Evolutionary conservation across 805 yeast genomes (phyloP).

Genomic region (Wickerhamiella nectarea): DNA sequence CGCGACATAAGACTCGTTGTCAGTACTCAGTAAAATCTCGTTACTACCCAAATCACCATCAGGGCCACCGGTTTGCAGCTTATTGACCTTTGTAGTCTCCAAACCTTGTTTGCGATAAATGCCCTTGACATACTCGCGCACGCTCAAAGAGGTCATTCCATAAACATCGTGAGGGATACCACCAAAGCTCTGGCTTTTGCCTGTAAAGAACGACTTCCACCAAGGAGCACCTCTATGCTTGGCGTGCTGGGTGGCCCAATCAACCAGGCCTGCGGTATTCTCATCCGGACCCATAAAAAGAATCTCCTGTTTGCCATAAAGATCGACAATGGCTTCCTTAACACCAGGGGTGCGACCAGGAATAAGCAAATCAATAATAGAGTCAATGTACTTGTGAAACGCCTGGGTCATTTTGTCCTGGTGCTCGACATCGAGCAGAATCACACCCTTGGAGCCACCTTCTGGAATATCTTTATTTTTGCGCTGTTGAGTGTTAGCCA

Average conservation of each 20-base stretch:
- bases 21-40: constrained; percentile 66
- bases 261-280: constrained; percentile 88
- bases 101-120: constrained; percentile 67
- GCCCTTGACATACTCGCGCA: constrained; percentile 79
- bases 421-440: constrained; percentile 54
- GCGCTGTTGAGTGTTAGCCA: constrained; percentile 91
- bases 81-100: constrained; percentile 44
- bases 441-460: constrained; percentile 98
- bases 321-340: constrained; percentile 73
- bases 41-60: constrained; percentile 97
- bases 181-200: constrained; percentile 81
- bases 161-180: constrained; percentile 97
- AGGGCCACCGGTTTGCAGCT: constrained; percentile 97
- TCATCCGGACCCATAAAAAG: constrained; percentile 98
- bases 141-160: constrained; percentile 95
- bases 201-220: constrained; percentile 98
- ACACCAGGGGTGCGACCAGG: constrained; percentile 58
- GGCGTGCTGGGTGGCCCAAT: constrained; percentile 97
- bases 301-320: constrained; percentile 74
- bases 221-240: constrained; percentile 83
- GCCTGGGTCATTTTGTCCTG: constrained; percentile 73
- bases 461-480: constrained; percentile 97
- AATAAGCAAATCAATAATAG: constrained; percentile 73
- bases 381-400: constrained; percentile 84
- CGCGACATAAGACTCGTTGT: constrained; percentile 68